Percentiles rank a stretch among this genome's conserved stretches.
Evolutionary conservation across 768 basidiomycete species (phyloP).

Genomic region (Mycena polygramma): DNA sequence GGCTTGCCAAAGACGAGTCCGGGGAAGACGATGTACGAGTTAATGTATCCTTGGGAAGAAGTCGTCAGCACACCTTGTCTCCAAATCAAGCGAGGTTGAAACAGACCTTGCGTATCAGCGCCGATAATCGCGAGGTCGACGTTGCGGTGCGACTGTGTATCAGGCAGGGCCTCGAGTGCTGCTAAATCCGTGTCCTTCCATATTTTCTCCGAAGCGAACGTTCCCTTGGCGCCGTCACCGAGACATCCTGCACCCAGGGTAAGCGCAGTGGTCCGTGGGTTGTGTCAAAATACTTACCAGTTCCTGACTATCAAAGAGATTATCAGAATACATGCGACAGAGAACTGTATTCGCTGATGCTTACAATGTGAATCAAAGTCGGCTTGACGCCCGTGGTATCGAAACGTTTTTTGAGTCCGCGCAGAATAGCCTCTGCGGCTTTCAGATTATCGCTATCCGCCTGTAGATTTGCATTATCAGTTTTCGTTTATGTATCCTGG

Average conservation of each 20-base stretch:
- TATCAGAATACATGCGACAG: background rate
- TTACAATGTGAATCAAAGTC: slow-evolving; percentile 34
- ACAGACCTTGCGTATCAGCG: slow-evolving; percentile 61
- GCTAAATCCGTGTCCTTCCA: slow-evolving; percentile 63
- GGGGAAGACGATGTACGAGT: slow-evolving; percentile 29
- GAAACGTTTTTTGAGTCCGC: slow-evolving; percentile 28
- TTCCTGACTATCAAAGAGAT: slow-evolving; percentile 12
- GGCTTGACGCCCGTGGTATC: slow-evolving; percentile 23
- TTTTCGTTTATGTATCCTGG: background rate
- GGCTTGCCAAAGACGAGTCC: slow-evolving; percentile 41
- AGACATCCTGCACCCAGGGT: slow-evolving; percentile 50
- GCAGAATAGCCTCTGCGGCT: slow-evolving; percentile 27
- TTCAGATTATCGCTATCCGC: slow-evolving; percentile 30
- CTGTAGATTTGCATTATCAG: background rate
- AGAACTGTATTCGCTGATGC: background rate
- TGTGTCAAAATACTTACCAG: too few species aligned
- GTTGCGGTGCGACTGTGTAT: slow-evolving; percentile 60
- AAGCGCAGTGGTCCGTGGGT: too few species aligned
- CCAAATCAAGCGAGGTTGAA: background rate
- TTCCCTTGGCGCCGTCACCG: slow-evolving; percentile 58
- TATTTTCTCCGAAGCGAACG: slow-evolving; percentile 51
- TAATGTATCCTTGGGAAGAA: slow-evolving; percentile 3
- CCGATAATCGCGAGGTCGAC: slow-evolving; percentile 64
- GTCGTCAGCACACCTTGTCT: background rate
- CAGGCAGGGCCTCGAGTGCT: slow-evolving; percentile 59